Conservation (phyloP, 2,329 filamentous ascomycete genomes). For the Ilyonectria sp. region DNA sequence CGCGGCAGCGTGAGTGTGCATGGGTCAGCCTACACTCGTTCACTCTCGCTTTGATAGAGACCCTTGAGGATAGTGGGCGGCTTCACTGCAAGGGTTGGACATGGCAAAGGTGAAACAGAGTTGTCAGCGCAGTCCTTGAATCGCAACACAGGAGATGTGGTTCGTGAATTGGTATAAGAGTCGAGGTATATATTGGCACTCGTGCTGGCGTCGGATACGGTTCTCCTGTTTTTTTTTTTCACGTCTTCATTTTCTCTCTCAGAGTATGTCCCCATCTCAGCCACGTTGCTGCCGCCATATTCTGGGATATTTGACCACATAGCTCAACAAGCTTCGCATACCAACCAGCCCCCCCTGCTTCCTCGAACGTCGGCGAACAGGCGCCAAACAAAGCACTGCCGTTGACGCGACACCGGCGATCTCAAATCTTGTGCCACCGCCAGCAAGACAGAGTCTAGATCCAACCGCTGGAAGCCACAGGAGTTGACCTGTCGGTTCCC, state of each 20-base stretch:
- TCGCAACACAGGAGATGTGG: not conserved
- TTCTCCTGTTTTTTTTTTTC: not conserved
- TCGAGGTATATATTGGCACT: conserved; percentile 3
- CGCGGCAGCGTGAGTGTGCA: conserved; percentile 3
- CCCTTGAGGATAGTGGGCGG: not conserved
- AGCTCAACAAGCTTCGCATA: conserved; percentile 11
- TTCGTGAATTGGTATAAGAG: not conserved
- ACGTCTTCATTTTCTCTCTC: not conserved
- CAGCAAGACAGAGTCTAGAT: not conserved
- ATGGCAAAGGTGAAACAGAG: not conserved
- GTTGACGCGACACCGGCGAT: not conserved
- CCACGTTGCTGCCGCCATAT: not conserved
- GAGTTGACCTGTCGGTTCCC: conserved; percentile 21
- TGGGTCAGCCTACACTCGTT: not conserved
- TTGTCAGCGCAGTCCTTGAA: not conserved
- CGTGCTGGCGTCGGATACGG: not conserved
- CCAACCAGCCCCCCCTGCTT: conserved; percentile 11
- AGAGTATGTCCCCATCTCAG: not conserved
- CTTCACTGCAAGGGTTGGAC: not conserved
- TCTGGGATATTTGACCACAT: conserved; percentile 19
- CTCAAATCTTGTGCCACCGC: not conserved
- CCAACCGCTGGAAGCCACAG: conserved; percentile 11
- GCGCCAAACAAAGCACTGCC: not conserved
- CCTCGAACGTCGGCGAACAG: conserved; percentile 1
- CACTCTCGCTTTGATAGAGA: not conserved